A percentile compares a stretch with the other conserved stretches of the same genome.
These are phyloP conservation scores for Phytophthora melonis DNA, from an alignment of 352 stramenopile species.

Conservation along the genomic window DNA sequence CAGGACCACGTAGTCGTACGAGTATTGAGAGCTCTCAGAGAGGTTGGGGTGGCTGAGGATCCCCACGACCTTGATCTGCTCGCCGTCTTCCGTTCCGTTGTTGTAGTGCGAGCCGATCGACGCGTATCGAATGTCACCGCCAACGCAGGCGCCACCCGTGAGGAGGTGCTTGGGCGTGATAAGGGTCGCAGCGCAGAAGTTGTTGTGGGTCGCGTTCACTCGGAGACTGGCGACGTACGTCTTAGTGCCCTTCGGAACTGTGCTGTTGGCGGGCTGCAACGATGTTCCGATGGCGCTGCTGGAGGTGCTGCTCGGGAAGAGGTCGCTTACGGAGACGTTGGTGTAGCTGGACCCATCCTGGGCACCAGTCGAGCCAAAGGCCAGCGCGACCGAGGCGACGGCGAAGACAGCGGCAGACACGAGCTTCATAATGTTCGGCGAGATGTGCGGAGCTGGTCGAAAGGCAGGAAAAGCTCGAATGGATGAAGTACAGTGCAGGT, in stretches of 20 bases:
- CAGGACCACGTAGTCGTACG: slow-evolving; percentile 57
- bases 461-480: slow-evolving; percentile 19
- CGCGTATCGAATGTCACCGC: slow-evolving; percentile 7
- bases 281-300: slow-evolving; percentile 31
- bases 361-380: neutral
- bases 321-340: slow-evolving; percentile 10
- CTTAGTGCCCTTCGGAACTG: slow-evolving; percentile 42
- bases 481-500: neutral
- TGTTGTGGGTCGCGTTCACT: slow-evolving; percentile 12
- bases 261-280: slow-evolving; percentile 4
- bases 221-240: slow-evolving; percentile 45
- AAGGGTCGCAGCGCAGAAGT: slow-evolving; percentile 20
- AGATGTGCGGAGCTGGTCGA: neutral
- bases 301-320: slow-evolving; percentile 36
- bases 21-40: slow-evolving; percentile 11
- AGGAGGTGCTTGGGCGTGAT: slow-evolving; percentile 27
- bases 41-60: slow-evolving; percentile 23
- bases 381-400: neutral
- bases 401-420: neutral
- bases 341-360: slow-evolving; percentile 18
- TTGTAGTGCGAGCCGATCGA: slow-evolving; percentile 30
- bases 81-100: slow-evolving; percentile 24
- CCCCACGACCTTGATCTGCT: slow-evolving; percentile 29
- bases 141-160: slow-evolving; percentile 1
- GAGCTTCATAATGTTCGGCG: slow-evolving; percentile 11